Evolutionary conservation across 139 green algal genomes (phyloP), one percentile per base, ranked within the genome.

Genomic region (Coccomyxa sp.): DNA sequence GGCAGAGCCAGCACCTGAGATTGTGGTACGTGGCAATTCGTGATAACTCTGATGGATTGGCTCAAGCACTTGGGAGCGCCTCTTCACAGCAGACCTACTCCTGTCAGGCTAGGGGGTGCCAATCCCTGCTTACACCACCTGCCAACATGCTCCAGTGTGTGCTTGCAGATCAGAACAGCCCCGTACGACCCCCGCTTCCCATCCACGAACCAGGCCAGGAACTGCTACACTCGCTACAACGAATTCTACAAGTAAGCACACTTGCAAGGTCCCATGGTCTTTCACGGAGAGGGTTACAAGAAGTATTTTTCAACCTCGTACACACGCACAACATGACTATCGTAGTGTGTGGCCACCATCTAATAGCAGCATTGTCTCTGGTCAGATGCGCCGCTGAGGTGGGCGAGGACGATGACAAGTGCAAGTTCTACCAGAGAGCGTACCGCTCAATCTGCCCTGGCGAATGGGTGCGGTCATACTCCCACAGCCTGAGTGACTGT

Each of bases 161-260:
- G 18, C 63, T 28, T 71, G 31, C 90, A 95, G 92, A 31, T 96
- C 12, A 85, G 91, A 30, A 95, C 94, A 13, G 89, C 92, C 1
- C 89, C 91, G 15, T 94, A 94, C 82, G 95, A 98, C 85, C 89
- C 93, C n/a, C 91, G 95, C 67, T 98, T 98, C 87, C 93, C 93
- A 25, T 92, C 93, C 77, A 94, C 90, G 32, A 98, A 98, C 86
- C 95, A 98, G 85, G 85, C 91, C 31, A 88, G 95, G 32, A 91
- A 97, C 85, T 97, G 96, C 90, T 98, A 96, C 86, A 96, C 94
- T 51, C 90, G 95, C 78, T 98, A 97, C 91, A 97, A 98, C 84
- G 95, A 98, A 89, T 97, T 91, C 84, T 91, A 95, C 92, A 97
- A 96, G 91, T 98, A 25, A 21, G 63, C 9, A 11, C 38, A 51